Evolutionary conservation across 495 filamentous ascomycete species (phyloP), one percentile per base, ranked within the genome.

Genomic region (Lasiosphaeria hispida): DNA sequence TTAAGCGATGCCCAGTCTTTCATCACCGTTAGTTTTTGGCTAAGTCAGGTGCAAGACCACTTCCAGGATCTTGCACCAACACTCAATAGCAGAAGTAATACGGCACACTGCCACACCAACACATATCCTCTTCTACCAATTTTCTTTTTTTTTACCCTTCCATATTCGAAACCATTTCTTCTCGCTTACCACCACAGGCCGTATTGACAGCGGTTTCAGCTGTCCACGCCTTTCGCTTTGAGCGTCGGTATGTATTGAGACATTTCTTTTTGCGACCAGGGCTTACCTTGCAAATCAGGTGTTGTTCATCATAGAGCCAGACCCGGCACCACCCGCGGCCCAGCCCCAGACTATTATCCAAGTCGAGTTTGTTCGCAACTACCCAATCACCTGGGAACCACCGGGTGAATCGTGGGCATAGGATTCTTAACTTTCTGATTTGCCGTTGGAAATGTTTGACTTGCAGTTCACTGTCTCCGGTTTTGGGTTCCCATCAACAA

Each of bases 401-500:
- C 49, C 49, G 37, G 38, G 35, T 42, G 51, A 42, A 44, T 37
- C 51, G 51, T 18, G 33, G 19, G 30, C 51, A 44, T 42, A 7
- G 15, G 37, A 13, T 44, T 54, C 51, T 44, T 39, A 54, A 44
- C 37, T 54, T 44, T 54, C 51, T 23, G 39, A 54, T 42, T 54
- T 54, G 51, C 39, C 37, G 51, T 54, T 39, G 51, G 39, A 54
- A 54, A 54, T 54, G 37, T 54, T 44, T 23, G 51, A 54, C 51
- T 44, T 39, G 51, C 51, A 54, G 51, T 9, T 39, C 51, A 54
- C 51, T 39, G 51, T 43, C 51, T 54, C 51, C 30, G 51, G 44
- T 54, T 54, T 39, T n/a, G 37, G 14, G 50, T 41, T 54, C 39
- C 51, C 51, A 54, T 54, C 51, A 36, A 54, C 51, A 54, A 54